Conservation (phyloP, 2,329 filamentous ascomycete genomes). For the Thermomyces lanuginosus region DNA sequence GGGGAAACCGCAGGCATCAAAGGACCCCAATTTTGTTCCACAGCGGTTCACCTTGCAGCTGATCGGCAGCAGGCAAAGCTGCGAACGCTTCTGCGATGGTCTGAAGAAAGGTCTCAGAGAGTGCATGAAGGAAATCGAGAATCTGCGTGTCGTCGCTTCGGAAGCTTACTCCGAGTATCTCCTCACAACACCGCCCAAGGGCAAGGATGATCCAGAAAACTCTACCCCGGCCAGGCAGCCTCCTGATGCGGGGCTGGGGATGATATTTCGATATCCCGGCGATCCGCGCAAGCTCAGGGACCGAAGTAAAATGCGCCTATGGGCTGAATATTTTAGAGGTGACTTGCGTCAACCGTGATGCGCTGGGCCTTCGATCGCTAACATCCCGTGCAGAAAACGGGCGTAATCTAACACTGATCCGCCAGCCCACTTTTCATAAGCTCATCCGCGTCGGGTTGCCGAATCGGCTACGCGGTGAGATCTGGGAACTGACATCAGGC, state of each 20-base stretch:
- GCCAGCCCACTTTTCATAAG: conserved; percentile 95
- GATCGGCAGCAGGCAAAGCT: conserved; percentile 71
- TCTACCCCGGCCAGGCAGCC: conserved; percentile 33
- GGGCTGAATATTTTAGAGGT: conserved; percentile 80
- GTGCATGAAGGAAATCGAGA: conserved; percentile 74
- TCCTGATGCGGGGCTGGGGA: conserved; percentile 86
- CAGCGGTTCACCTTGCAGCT: conserved; percentile 88
- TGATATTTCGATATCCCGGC: conserved; percentile 86
- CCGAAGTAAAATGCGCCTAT: conserved; percentile 89
- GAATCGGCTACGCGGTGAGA: conserved; percentile 80
- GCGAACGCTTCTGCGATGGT: conserved; percentile 90
- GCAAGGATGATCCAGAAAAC: conserved; percentile 42
- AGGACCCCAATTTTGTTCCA: conserved; percentile 45
- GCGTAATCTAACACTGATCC: conserved; percentile 75
- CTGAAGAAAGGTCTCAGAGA: conserved; percentile 78
- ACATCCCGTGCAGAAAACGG: conserved; percentile 52
- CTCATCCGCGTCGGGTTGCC: conserved; percentile 88
- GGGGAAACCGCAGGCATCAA: conserved; percentile 35
- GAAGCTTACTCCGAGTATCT: conserved; percentile 88
- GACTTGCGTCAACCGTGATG: conserved; percentile 6
- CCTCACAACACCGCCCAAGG: conserved; percentile 31
- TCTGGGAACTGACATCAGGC: conserved; percentile 89
- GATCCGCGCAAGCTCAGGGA: conserved; percentile 88
- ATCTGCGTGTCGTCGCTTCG: conserved; percentile 59
- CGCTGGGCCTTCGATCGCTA: neutral